A percentile compares a stretch with the other conserved stretches of the same genome.
These are phyloP conservation scores for Starmerella scarabaei DNA, from an alignment of 805 yeast genomes.

Conservation along the genomic window DNA sequence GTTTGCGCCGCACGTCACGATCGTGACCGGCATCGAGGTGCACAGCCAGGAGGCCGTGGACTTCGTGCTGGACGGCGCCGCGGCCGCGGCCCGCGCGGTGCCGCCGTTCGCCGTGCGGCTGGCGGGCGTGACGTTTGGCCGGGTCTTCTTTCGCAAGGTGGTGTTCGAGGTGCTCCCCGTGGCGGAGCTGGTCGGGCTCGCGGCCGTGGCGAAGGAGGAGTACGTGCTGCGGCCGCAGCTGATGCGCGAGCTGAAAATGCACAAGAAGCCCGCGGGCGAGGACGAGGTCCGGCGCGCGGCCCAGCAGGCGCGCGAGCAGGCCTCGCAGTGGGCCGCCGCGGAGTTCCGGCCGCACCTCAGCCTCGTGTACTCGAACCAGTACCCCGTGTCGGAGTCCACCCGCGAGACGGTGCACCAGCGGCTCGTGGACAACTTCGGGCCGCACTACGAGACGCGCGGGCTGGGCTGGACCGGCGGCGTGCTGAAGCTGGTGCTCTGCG, in stretches of 20 bases:
- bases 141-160: constrained; percentile 41
- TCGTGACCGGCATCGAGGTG: constrained; percentile 47
- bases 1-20: constrained; percentile 67
- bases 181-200: constrained; percentile 39
- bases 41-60: constrained; percentile 44
- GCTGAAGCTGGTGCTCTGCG: constrained; percentile 52
- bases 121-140: constrained; percentile 36
- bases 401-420: constrained; percentile 51
- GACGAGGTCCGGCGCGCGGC: constrained; percentile 18
- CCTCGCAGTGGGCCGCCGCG: constrained; percentile 42
- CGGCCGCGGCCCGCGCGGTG: constrained; percentile 42
- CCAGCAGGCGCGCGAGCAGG: constrained; percentile 31
- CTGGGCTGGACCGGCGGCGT: constrained; percentile 60
- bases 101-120: constrained; percentile 30
- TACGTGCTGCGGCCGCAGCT: constrained; percentile 25
- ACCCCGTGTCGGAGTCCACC: constrained; percentile 56
- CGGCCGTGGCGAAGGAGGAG: constrained; percentile 30
- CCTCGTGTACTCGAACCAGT: constrained; percentile 49
- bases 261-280: constrained; percentile 15
- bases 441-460: constrained; percentile 28
- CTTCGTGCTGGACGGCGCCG: constrained; percentile 42
- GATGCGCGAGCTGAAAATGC: constrained; percentile 5
- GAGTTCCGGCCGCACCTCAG: constrained; percentile 66
- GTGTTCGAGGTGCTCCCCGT: constrained; percentile 36
- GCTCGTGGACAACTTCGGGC: constrained; percentile 51